These are phyloP conservation scores for Hypholoma sublateritium DNA, from an alignment of 768 basidiomycete species.

Conservation along the genomic window DNA sequence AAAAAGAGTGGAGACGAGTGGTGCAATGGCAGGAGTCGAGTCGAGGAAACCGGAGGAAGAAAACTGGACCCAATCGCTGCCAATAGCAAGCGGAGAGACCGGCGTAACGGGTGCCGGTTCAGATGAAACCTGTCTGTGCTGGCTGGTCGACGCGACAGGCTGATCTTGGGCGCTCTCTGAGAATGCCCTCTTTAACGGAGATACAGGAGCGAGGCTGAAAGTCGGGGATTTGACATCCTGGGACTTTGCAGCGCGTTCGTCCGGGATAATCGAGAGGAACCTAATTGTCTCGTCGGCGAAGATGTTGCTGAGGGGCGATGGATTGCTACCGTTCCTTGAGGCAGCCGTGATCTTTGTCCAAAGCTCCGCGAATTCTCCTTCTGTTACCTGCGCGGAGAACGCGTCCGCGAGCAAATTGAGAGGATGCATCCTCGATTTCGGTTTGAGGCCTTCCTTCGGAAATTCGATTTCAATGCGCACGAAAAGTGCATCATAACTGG, in stretches of 20 bases:
- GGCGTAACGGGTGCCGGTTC: slow-evolving; percentile 30
- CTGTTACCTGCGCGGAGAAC: slow-evolving; percentile 40
- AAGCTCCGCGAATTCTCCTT: slow-evolving; percentile 34
- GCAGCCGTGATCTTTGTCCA: slow-evolving; percentile 58
- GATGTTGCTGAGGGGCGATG: slow-evolving; percentile 47
- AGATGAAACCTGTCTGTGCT: slow-evolving; percentile 30
- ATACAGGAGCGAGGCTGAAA: slow-evolving; percentile 25
- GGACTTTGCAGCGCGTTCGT: slow-evolving; percentile 27
- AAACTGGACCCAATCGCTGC: slow-evolving; percentile 69
- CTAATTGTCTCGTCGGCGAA: slow-evolving; percentile 72
- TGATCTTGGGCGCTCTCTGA: slow-evolving; percentile 23
- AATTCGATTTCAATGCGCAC: slow-evolving; percentile 64
- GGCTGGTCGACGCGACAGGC: slow-evolving; percentile 17
- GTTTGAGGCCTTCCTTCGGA: slow-evolving; percentile 36
- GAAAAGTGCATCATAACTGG: slow-evolving; percentile 59
- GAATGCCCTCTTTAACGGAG: slow-evolving; percentile 30
- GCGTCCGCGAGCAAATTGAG: slow-evolving; percentile 64
- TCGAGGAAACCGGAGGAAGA: slow-evolving; percentile 62
- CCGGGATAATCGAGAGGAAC: slow-evolving; percentile 50
- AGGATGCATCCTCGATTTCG: slow-evolving; percentile 42
- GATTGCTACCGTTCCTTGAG: slow-evolving; percentile 30
- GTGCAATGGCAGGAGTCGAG: slow-evolving; percentile 32
- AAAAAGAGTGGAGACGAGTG: slow-evolving; percentile 56
- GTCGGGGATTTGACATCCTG: slow-evolving; percentile 31
- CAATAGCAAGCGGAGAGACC: slow-evolving; percentile 24